phyloP scores from a whole-genome alignment of 2,329 filamentous ascomycete species.

The Madurella fahalii region DNA sequence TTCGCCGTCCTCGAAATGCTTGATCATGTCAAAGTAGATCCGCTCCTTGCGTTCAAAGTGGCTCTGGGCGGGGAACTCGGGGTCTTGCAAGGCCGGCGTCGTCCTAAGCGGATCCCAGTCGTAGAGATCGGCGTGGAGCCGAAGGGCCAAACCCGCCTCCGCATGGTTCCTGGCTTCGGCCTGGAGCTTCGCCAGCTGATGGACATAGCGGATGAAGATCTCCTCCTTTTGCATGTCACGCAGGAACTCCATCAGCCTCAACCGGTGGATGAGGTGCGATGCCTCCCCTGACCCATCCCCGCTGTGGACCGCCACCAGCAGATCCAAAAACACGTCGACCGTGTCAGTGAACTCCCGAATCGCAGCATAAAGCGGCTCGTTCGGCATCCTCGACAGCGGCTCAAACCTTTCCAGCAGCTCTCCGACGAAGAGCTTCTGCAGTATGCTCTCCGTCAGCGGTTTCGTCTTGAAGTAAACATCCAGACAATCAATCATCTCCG shows the following conservation, averaged over 20 bases:
- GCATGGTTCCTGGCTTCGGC: constrained; percentile 71
- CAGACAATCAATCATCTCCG: constrained; percentile 92
- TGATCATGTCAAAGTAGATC: constrained; percentile 92
- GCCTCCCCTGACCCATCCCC: constrained; percentile 70
- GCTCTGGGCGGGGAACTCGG: constrained; percentile 75
- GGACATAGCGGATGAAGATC: constrained; percentile 93
- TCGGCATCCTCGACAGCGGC: constrained; percentile 58
- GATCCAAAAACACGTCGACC: constrained; percentile 84
- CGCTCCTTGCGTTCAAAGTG: constrained; percentile 90
- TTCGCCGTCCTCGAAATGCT: constrained; percentile 89
- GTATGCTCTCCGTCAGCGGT: constrained; percentile 78
- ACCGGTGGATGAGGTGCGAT: constrained; percentile 78
- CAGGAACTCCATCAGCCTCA: constrained; percentile 92
- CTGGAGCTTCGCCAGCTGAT: constrained; percentile 80
- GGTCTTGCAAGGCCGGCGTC: constrained; percentile 65
- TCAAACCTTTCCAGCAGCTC: constrained; percentile 82
- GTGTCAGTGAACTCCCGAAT: constrained; percentile 76
- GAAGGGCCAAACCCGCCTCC: constrained; percentile 83
- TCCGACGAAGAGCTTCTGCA: constrained; percentile 87
- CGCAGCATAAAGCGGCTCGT: constrained; percentile 71
- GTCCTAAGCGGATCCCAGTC: constrained; percentile 76
- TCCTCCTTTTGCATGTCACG: constrained; percentile 96
- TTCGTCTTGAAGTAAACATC: constrained; percentile 88
- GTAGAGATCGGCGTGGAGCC: constrained; percentile 88
- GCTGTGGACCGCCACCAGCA: constrained; percentile 84